phyloP scores from a whole-genome alignment of 345 rosid genomes.

The Brassica carinata region DNA sequence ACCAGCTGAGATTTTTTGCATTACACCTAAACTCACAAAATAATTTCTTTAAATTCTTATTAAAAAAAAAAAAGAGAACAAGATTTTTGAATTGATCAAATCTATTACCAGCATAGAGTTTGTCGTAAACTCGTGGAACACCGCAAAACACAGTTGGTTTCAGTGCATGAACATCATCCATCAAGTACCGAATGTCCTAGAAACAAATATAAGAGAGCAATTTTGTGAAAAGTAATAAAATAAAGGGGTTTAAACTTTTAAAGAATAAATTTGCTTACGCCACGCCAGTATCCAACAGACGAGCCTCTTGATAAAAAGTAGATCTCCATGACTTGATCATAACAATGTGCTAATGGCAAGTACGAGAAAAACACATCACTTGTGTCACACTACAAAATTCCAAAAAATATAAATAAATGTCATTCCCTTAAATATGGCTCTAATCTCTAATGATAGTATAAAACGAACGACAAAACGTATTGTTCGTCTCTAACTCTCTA shows the following conservation, averaged over 20 bases:
- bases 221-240: neutral
- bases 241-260: neutral
- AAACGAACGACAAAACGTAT: neutral
- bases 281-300: conserved; percentile 89
- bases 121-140: conserved; percentile 91
- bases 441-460: neutral
- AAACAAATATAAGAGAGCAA: neutral
- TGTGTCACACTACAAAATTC: conserved; percentile 56
- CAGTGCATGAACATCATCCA: conserved; percentile 84
- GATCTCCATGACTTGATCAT: conserved; percentile 81
- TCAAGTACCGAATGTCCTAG: conserved; percentile 72
- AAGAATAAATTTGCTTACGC: conserved; percentile 48
- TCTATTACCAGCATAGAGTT: conserved; percentile 64
- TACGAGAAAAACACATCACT: conserved; percentile 87
- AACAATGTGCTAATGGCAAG: conserved; percentile 91
- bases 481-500: neutral
- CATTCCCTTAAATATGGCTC: neutral
- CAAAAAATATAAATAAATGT: neutral
- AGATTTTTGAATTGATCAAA: neutral
- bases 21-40: conserved; percentile 58
- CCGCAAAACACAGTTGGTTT: conserved; percentile 83
- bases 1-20: conserved; percentile 65
- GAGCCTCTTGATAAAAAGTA: conserved; percentile 79
- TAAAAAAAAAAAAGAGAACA: neutral
- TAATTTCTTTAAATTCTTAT: neutral